Conservation (phyloP, 2,329 filamentous ascomycete species). For the Penicillium paneum region DNA sequence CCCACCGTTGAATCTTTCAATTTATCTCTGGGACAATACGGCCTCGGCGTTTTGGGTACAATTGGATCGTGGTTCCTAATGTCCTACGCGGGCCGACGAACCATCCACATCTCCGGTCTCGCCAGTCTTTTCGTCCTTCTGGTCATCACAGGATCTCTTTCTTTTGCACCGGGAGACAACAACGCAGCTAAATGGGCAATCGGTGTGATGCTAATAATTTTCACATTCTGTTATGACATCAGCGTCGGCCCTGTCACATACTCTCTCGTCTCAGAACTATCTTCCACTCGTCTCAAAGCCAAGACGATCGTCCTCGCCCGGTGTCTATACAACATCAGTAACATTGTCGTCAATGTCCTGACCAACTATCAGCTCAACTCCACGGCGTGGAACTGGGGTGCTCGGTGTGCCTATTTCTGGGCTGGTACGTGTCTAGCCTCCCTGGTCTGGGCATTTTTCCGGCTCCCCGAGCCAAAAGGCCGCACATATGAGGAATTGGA, state of each 20-base stretch:
- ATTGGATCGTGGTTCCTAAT: conserved; percentile 51
- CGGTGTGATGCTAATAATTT: conserved; percentile 48
- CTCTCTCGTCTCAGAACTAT: conserved; percentile 51
- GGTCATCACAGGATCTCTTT: conserved; percentile 29
- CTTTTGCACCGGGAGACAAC: conserved; percentile 24
- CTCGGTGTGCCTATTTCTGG: conserved; percentile 44
- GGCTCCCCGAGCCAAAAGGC: conserved; percentile 44
- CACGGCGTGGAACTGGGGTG: conserved; percentile 39
- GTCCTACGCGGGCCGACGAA: conserved; percentile 39
- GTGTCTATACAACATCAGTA: conserved; percentile 48
- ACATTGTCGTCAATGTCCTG: conserved; percentile 44
- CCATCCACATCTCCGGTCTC: conserved; percentile 35
- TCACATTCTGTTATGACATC: conserved; percentile 51
- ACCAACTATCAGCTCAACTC: conserved; percentile 33
- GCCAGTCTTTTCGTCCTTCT: conserved; percentile 27
- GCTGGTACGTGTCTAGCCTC: conserved; percentile 34
- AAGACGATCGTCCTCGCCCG: conserved; percentile 56
- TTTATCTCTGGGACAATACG: conserved; percentile 30
- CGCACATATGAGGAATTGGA: conserved; percentile 45
- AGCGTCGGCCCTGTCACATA: conserved; percentile 55
- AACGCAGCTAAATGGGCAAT: conserved; percentile 36
- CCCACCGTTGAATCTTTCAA: conserved; percentile 13
- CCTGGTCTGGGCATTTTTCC: conserved; percentile 44
- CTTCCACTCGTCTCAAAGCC: conserved; percentile 51
- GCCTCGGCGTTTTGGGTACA: conserved; percentile 56